phyloP scores from a whole-genome alignment of 2,329 filamentous ascomycete genomes.

The Bipolaris zeicola region DNA sequence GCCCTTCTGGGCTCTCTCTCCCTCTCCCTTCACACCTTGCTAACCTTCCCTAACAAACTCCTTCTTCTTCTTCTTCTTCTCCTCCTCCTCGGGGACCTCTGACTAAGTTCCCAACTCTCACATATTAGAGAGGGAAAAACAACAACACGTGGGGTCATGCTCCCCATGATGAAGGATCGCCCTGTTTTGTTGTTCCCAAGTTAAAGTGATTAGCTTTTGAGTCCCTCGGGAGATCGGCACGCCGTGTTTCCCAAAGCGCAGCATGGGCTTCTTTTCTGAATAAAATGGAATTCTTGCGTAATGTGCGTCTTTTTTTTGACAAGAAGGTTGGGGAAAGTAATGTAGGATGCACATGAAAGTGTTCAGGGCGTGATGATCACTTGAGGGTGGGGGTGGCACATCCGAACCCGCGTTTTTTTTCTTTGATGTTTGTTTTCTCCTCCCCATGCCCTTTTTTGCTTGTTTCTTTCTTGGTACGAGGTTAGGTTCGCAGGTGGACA shows the following conservation, averaged over 20 bases:
- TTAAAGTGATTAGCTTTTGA: not conserved
- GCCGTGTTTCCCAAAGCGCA: not conserved
- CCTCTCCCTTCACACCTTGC: no score
- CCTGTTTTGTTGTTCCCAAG: not conserved
- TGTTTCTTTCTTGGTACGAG: not conserved
- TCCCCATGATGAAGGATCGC: slow-evolving; percentile 8
- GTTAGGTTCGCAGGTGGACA: no score
- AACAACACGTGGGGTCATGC: slow-evolving; percentile 17
- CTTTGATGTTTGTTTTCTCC: no score
- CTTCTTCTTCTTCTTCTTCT: no score
- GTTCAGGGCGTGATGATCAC: no score
- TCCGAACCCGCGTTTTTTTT: not conserved
- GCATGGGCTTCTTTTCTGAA: not conserved
- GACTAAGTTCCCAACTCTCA: no score
- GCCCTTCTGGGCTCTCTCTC: not conserved
- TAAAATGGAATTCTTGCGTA: not conserved
- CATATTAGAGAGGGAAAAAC: not conserved
- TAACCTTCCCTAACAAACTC: no score
- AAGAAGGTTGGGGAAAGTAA: no score
- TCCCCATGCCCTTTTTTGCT: not conserved
- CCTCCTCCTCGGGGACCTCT: no score
- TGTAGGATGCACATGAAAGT: no score
- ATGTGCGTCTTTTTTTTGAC: not conserved
- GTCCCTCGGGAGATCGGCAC: no score
- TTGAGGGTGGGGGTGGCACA: not conserved